These are phyloP conservation scores for Phytophthora europaea DNA, from an alignment of 352 stramenopile species.

Conservation along the genomic window DNA sequence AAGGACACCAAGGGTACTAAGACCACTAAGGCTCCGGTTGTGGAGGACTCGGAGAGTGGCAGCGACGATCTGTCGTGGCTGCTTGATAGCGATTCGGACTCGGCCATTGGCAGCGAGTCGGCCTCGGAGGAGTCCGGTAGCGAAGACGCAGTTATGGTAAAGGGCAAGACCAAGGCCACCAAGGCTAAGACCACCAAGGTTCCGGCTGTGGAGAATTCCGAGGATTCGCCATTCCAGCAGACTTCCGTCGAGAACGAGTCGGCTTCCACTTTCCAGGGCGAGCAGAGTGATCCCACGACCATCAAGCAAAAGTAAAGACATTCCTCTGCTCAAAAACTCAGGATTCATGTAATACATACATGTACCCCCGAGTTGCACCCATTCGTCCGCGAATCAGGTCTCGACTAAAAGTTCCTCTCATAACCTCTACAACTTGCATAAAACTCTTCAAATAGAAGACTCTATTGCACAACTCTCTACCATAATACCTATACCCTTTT, in stretches of 20 bases:
- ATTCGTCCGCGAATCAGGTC: constrained; percentile 25
- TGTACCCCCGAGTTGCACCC: constrained; percentile 5
- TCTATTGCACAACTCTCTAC: background rate
- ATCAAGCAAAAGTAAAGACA: background rate
- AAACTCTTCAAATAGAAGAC: constrained; percentile 2
- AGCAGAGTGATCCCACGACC: background rate
- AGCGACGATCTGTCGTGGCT: background rate
- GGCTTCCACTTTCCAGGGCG: background rate
- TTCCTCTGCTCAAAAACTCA: background rate
- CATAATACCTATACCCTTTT: background rate
- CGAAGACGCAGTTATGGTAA: constrained; percentile 7
- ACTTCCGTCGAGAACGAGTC: background rate
- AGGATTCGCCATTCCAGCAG: background rate
- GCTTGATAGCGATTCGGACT: background rate
- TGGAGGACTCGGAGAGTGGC: background rate
- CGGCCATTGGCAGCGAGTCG: background rate
- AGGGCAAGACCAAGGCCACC: constrained; percentile 12
- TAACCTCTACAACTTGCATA: background rate
- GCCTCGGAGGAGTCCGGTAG: constrained; percentile 6
- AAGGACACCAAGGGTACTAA: background rate
- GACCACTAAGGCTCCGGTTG: no score
- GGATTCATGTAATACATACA: no score
- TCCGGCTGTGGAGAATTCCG: background rate
- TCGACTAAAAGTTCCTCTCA: constrained; percentile 12
- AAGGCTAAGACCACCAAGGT: background rate